Evolutionary conservation across 352 stramenopile genomes (phyloP), one percentile per base, ranked within the genome.

Genomic region (Pythium volutum): DNA sequence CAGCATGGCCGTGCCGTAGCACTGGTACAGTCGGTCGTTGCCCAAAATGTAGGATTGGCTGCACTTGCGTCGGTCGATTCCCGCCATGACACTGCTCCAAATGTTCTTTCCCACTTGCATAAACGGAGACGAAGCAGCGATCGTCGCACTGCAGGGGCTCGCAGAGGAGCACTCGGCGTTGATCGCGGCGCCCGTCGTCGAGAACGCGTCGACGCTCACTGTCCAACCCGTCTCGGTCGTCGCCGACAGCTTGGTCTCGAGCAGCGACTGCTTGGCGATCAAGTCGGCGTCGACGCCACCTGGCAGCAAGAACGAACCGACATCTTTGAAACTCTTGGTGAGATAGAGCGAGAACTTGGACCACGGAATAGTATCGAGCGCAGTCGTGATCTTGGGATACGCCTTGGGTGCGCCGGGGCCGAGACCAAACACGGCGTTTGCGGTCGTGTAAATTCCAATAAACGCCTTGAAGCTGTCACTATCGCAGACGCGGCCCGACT

Each of bases 291-390:
- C 55, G 12, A 52, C 31, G 22, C 43, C 55, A 16, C 55, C 43
- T 3, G 20, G 26, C 20, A 54, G 43, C 16, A 54, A 20, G 31
- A 62, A 62, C 11, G 43, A 62, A 5, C 55, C 55, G n/a, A n/a
- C 14, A 2, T 62, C 55, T 3, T 8, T 9, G 23, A 16, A 4
- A 2, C 18, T 31, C 31, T 62, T 52, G 16, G 42, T 53, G 10
- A 62, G 42, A 42, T 41, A 45, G 31, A 62, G 43, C 27, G 55
- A 62, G 55, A 54, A 62, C 42, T 53, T 62, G 55, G 55, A 54
- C 55, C 55, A 62, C n/a, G 55, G 55, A 25, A 62, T 26, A 7
- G 27, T 36, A 34, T 52, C 41, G 16, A 62, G 20, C 31, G 18
- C 20, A 5, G 18, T 11, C 7, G 49, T 22, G 29, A 22, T 15